phyloP scores from a whole-genome alignment of 768 basidiomycete genomes.

The Sarcodon aspratus region DNA sequence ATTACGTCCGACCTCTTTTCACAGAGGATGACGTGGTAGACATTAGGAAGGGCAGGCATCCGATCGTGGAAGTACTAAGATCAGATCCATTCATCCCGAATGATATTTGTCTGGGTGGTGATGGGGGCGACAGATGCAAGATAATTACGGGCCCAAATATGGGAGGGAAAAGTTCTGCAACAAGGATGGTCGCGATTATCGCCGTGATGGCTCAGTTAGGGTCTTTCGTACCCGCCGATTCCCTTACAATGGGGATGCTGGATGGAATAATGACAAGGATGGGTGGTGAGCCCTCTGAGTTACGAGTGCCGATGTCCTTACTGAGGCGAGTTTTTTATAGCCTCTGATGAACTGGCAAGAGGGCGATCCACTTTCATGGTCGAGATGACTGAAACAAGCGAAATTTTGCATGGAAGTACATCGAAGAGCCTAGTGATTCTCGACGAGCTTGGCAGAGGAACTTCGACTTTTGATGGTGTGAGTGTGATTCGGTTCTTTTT shows the following conservation, averaged over 20 bases:
- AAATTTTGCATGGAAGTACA: constrained; percentile 74
- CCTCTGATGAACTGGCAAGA: constrained; percentile 77
- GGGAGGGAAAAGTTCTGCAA: constrained; percentile 82
- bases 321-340: constrained; percentile 22
- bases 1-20: constrained; percentile 73
- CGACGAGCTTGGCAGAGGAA: constrained; percentile 86
- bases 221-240: constrained; percentile 76
- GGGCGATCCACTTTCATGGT: constrained; percentile 97
- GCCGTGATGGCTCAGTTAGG: constrained; percentile 85
- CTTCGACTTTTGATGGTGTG: constrained; percentile 82
- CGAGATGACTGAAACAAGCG: constrained; percentile 88
- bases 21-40: constrained; percentile 55
- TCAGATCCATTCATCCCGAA: constrained; percentile 85
- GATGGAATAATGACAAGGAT: constrained; percentile 84
- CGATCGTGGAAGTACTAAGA: constrained; percentile 77
- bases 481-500: constrained; percentile 11
- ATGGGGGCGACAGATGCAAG: constrained; percentile 36
- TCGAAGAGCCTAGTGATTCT: constrained; percentile 75
- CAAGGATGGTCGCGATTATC: constrained; percentile 70
- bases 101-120: constrained; percentile 50
- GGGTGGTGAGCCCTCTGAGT: constrained; percentile 46
- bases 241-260: constrained; percentile 65
- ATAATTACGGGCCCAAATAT: constrained; percentile 83
- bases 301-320: not conserved
- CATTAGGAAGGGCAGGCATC: constrained; percentile 81